Evolutionary conservation across 345 rosid species (phyloP), one percentile per base, ranked within the genome.

Genomic region (Ricinus communis): DNA sequence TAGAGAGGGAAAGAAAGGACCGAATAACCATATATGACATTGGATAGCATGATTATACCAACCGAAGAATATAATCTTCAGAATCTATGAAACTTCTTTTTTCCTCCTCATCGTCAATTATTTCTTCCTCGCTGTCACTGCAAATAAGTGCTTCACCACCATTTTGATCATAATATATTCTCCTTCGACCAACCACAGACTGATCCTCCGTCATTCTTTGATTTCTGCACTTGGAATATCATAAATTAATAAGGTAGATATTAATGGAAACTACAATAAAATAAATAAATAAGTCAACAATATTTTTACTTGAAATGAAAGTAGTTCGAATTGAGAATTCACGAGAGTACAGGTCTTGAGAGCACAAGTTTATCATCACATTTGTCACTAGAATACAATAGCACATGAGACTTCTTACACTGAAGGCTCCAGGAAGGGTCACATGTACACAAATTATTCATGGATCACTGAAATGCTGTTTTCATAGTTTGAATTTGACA

Each of bases 141-240:
- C 99, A 95, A 70, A 95, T 93, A 71, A 95, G 96, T 51, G 99
- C 97, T 87, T 95, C 99, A 31, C 99, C 94, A 2, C 97, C 97
- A 80, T 84, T 92, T 77, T 89, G 98, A 77, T 92, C 99, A 82
- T 93, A 95, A 83, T 93, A 93, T 31, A 95, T 95, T 77, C 99
- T 90, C 87, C 99, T 85, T 66, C 99, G 88, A 63, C 99, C 98
- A 71, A 95, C 86, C 65, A 95, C 97, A 15, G 99, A 95, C 70
- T 93, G 98, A 80, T 93, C 99, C 78, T 93, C 99, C 1, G 97
- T 95, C 99, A 95, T 95, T 87, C 99, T 93, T 77, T 95, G 99
- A 77, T 95, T 95, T 85, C 99, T 95, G 87, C 75, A 84, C 12
- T 30, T 62, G 18, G 27, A 31, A 21, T 21, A 13, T 47, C 57